Conservation (phyloP, 2,329 filamentous ascomycete genomes). For the Trichoderma lentiforme region DNA sequence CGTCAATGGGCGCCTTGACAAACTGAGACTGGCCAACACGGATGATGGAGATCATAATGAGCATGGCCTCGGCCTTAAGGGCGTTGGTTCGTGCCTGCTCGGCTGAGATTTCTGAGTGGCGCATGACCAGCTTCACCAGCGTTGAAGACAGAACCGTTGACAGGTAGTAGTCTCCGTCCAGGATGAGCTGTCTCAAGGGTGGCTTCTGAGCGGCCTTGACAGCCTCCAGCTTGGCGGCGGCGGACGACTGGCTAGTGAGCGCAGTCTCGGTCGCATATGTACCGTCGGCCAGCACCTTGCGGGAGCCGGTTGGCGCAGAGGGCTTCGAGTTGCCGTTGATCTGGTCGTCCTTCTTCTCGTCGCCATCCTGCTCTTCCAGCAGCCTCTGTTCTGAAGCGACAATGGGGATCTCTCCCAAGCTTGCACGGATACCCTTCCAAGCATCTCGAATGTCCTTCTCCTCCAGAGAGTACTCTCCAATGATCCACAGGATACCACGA, state of each 20-base stretch:
- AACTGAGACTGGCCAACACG: slow-evolving; percentile 98
- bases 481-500: slow-evolving; percentile 92
- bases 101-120: slow-evolving; percentile 86
- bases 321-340: slow-evolving; percentile 77
- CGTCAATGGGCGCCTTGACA: slow-evolving; percentile 93
- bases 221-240: slow-evolving; percentile 87
- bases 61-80: slow-evolving; percentile 92
- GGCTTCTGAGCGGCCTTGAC: slow-evolving; percentile 97
- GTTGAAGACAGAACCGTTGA: slow-evolving; percentile 94
- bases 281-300: slow-evolving; percentile 90
- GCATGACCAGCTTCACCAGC: slow-evolving; percentile 95
- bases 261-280: slow-evolving; percentile 97
- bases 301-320: slow-evolving; percentile 74
- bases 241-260: slow-evolving; percentile 86
- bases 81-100: slow-evolving; percentile 88
- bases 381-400: slow-evolving; percentile 90
- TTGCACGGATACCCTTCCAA: slow-evolving; percentile 93
- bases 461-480: slow-evolving; percentile 94
- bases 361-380: slow-evolving; percentile 77
- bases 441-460: slow-evolving; percentile 92
- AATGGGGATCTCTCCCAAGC: slow-evolving; percentile 94
- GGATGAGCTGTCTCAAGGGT: slow-evolving; percentile 86
- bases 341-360: slow-evolving; percentile 61
- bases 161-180: slow-evolving; percentile 96
- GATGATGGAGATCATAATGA: slow-evolving; percentile 99